Evolutionary conservation across 2,329 filamentous ascomycete species (phyloP).

Genomic region (Microcyclospora pomicola): DNA sequence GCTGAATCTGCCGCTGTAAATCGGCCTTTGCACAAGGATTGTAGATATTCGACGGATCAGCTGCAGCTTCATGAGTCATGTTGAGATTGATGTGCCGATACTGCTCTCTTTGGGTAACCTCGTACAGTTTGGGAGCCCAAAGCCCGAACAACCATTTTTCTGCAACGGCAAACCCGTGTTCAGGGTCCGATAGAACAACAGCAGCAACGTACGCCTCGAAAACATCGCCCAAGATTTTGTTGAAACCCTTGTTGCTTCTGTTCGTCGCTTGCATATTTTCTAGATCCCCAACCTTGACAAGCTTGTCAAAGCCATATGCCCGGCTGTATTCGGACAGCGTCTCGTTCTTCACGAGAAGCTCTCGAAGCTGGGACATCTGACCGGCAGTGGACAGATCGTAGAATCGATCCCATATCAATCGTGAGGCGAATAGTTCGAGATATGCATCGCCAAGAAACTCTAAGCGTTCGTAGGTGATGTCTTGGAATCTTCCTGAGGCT

Average conservation of each 20-base stretch:
- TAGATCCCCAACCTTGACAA: conserved; percentile 38
- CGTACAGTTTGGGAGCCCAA: conserved; percentile 53
- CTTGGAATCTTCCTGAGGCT: conserved; percentile 5
- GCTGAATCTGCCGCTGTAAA: conserved; percentile 23
- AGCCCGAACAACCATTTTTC: conserved; percentile 60
- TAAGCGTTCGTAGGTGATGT: conserved; percentile 57
- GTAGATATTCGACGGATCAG: conserved; percentile 18
- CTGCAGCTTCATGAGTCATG: conserved; percentile 13
- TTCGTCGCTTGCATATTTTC: conserved; percentile 13
- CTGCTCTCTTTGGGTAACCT: conserved; percentile 18
- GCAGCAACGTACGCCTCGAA: conserved; percentile 87
- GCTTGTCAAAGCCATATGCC: conserved; percentile 56
- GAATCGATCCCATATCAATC: conserved; percentile 63
- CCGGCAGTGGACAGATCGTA: conserved; percentile 47
- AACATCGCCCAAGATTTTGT: conserved; percentile 70
- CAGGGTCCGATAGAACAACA: conserved; percentile 53
- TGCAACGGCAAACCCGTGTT: conserved; percentile 46
- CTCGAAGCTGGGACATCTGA: conserved; percentile 60
- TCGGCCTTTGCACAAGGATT: conserved; percentile 27
- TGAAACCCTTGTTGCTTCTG: conserved; percentile 45
- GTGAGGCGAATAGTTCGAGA: conserved; percentile 61
- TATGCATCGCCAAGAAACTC: conserved; percentile 87
- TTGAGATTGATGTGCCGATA: conserved; percentile 4
- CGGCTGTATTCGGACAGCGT: conserved; percentile 57
- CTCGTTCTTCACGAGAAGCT: conserved; percentile 66